Percentiles rank a stretch among this genome's conserved stretches.
Evolutionary conservation across 1,284 basidiomycete genomes (phyloP).

Genomic region (Peniophora sp.): DNA sequence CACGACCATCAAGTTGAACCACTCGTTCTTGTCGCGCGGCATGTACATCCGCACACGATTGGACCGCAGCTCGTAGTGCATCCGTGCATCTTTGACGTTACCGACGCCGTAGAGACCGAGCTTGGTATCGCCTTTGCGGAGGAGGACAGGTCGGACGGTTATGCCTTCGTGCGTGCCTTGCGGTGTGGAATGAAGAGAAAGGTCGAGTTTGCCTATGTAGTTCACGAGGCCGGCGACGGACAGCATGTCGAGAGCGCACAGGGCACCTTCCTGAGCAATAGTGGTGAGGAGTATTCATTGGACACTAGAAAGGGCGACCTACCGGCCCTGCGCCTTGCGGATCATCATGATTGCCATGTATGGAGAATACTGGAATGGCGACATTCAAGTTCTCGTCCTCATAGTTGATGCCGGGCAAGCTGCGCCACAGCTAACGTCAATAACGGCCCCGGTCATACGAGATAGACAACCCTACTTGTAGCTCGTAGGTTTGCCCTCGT

Average conservation of each 20-base stretch:
- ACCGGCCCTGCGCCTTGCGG: slow-evolving; percentile 93
- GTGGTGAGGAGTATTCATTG: not conserved
- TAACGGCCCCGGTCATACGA: not conserved
- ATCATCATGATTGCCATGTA: slow-evolving; percentile 99
- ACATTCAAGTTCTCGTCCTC: slow-evolving; percentile 96
- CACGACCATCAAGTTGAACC: slow-evolving; percentile 92
- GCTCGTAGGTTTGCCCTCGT: slow-evolving; percentile 78
- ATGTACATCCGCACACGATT: slow-evolving; percentile 95
- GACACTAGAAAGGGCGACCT: slow-evolving; percentile 20
- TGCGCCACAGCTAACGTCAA: slow-evolving; percentile 26
- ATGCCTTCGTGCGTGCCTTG: slow-evolving; percentile 58
- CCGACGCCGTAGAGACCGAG: slow-evolving; percentile 93
- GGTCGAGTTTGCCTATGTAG: slow-evolving; percentile 91
- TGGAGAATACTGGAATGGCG: slow-evolving; percentile 93
- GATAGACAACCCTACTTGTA: slow-evolving; percentile 59
- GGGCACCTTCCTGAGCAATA: slow-evolving; percentile 74
- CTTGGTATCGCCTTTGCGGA: slow-evolving; percentile 82
- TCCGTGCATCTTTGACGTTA: slow-evolving; percentile 92
- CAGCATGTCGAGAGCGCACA: slow-evolving; percentile 92
- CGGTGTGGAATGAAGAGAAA: slow-evolving; percentile 44
- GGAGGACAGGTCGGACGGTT: slow-evolving; percentile 81
- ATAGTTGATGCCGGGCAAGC: slow-evolving; percentile 96
- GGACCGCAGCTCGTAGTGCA: slow-evolving; percentile 92
- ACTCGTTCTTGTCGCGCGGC: slow-evolving; percentile 82
- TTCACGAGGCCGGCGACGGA: slow-evolving; percentile 93